A percentile compares a stretch with the other conserved stretches of the same genome.
phyloP scores from a whole-genome alignment of 306 rosid species.

The Parietaria judaica region DNA sequence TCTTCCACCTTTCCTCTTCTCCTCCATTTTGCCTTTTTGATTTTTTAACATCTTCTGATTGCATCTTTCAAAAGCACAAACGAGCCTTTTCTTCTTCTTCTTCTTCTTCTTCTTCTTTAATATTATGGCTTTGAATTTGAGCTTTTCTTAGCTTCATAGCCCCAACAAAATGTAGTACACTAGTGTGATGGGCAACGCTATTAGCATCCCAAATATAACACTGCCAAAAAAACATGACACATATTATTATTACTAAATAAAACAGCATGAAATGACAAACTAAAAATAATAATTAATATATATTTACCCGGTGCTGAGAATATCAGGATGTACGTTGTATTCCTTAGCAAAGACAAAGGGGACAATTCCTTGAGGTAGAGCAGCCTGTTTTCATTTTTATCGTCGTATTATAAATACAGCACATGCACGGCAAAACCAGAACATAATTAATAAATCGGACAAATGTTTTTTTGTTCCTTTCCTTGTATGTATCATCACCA shows the following conservation, averaged over 20 bases:
- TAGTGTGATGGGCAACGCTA: slow-evolving; percentile 86
- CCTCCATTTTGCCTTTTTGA: slow-evolving; percentile 1
- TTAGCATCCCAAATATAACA: slow-evolving; percentile 87
- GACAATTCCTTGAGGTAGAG: slow-evolving; percentile 98
- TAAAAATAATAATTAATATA: not conserved
- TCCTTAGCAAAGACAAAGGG: slow-evolving; percentile 97
- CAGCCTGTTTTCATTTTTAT: slow-evolving; percentile 53
- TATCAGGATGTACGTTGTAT: slow-evolving; percentile 84
- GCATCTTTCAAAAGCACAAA: slow-evolving; percentile 9
- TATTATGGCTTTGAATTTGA: not conserved
- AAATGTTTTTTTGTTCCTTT: slow-evolving; percentile 23
- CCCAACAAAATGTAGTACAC: slow-evolving; percentile 89
- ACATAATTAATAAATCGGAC: slow-evolving; percentile 31
- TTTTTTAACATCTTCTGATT: slow-evolving; percentile 8
- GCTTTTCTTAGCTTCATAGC: slow-evolving; percentile 28
- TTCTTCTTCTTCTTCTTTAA: not conserved
- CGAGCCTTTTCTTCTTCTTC: not conserved
- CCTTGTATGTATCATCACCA: no score
- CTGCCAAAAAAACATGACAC: slow-evolving; percentile 33
- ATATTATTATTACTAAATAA: not conserved
- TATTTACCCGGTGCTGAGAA: slow-evolving; percentile 78
- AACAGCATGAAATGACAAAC: not conserved
- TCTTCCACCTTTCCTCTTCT: slow-evolving; percentile 17
- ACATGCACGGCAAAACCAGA: slow-evolving; percentile 23
- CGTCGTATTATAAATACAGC: slow-evolving; percentile 2